Evolutionary conservation across 192 early-diverging fungal species (phyloP), one percentile per base, ranked within the genome.

Genomic region (Coemansia sp.): DNA sequence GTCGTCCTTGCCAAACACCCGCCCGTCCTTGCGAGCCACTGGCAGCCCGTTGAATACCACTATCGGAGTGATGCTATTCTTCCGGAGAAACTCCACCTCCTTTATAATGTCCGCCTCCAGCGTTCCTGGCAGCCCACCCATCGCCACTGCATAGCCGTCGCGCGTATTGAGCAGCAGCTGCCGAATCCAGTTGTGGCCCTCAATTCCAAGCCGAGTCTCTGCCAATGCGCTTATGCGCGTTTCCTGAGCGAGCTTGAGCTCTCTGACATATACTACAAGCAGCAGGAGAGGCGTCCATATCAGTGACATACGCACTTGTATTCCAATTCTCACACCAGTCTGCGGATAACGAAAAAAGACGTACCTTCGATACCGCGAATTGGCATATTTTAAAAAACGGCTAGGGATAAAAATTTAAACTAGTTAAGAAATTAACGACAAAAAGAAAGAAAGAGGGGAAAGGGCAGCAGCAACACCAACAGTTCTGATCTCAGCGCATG

Each of bases 181-280:
- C 53, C 90, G 86, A 41, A 94, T 80, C 93, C 93, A 94, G 75
- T 89, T 83, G 74, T 88, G 87, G 68, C 90, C 93, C 64, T 94
- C 93, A 50, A 94, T 90, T 41, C 93, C 93, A 53, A 94, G 78
- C 29, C 91, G 84, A 32, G 87, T 88, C 39, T 87, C 90, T 45
- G 85, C 81, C 36, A 93, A 85, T 29, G 76, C 73, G 29, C 85
- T 69, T 14, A 92, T 73, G 25, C 89, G 77, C 55, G 85, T 70
- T 34, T 82, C 81, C 69, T 89, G 87, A 60, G 82, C 62, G 50
- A 92, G 77, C 25, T 80, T 83, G 66, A 88, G 73, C 72, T 92
- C 89, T n/a, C 74, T 46, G 25, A 77, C 62, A 29, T 66, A 82
- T 6, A 76, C 73, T 72, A 80, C 61, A 68, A 27, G 27, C 27